phyloP scores from a whole-genome alignment of 805 yeast species.

The Barnettozyma vustinii region DNA sequence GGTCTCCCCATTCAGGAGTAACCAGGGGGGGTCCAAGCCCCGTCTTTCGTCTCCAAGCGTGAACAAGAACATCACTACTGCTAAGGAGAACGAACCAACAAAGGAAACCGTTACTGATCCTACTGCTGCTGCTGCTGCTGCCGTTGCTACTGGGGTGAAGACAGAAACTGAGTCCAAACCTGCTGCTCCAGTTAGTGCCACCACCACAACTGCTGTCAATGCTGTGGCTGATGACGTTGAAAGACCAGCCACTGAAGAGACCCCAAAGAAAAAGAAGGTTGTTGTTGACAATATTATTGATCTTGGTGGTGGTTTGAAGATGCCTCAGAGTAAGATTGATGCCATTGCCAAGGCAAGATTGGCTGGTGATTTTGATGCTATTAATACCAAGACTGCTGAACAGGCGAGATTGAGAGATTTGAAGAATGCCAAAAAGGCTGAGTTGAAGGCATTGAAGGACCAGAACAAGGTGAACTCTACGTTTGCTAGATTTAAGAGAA shows the following conservation, averaged over 20 bases:
- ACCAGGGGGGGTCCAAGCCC: not conserved
- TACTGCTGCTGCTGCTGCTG: not conserved
- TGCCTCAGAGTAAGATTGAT: slow-evolving; percentile 22
- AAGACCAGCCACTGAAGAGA: not conserved
- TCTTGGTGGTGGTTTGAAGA: slow-evolving; percentile 26
- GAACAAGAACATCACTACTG: not conserved
- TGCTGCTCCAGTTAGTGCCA: not conserved
- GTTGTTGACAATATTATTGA: slow-evolving; percentile 22
- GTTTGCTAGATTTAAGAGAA: slow-evolving; percentile 24
- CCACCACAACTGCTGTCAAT: not conserved
- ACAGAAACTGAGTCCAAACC: not conserved
- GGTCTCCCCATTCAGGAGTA: slow-evolving; percentile 26
- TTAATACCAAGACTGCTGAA: slow-evolving; percentile 22
- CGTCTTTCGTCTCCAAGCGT: not conserved
- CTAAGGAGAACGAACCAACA: not conserved
- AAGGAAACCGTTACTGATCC: not conserved
- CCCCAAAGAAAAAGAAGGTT: slow-evolving; percentile 13
- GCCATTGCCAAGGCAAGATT: slow-evolving; percentile 24
- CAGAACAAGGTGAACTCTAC: slow-evolving; percentile 21
- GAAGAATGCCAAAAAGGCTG: slow-evolving; percentile 23
- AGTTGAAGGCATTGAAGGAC: slow-evolving; percentile 22
- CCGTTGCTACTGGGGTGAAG: not conserved
- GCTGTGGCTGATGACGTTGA: slow-evolving; percentile 1
- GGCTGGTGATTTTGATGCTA: slow-evolving; percentile 15
- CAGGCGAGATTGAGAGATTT: slow-evolving; percentile 21